A percentile compares a stretch with the other conserved stretches of the same genome.
These are phyloP conservation scores for Terana coerulea DNA, from an alignment of 768 basidiomycete species.

Conservation along the genomic window DNA sequence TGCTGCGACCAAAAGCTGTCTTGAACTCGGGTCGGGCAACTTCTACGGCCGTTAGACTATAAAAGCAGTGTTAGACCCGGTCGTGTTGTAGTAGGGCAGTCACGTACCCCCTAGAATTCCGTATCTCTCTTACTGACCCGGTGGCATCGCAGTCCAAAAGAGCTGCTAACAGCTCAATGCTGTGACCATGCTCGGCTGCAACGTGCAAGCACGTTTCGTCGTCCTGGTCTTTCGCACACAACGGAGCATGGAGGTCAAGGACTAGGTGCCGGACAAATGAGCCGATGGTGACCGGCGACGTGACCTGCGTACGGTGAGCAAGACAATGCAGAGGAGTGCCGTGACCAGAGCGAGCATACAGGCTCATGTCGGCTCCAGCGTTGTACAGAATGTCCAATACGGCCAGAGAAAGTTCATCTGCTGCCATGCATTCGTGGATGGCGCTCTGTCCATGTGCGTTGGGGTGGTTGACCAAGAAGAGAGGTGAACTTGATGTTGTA, in stretches of 20 bases:
- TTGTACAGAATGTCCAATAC: slow-evolving; percentile 69
- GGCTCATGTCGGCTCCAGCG: slow-evolving; percentile 70
- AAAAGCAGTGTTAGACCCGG: neutral
- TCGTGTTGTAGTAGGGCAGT: neutral
- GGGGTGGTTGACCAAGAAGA: slow-evolving; percentile 62
- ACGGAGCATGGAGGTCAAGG: slow-evolving; percentile 62
- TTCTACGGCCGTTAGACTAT: slow-evolving; percentile 62
- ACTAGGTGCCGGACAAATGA: slow-evolving; percentile 66
- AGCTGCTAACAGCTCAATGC: slow-evolving; percentile 56
- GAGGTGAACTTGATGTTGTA: slow-evolving; percentile 47
- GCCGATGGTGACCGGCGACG: slow-evolving; percentile 36
- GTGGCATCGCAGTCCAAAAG: slow-evolving; percentile 63
- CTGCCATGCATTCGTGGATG: slow-evolving; percentile 65
- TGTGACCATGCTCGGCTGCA: slow-evolving; percentile 71
- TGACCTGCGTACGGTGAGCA: slow-evolving; percentile 35
- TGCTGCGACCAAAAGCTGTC: slow-evolving; percentile 52
- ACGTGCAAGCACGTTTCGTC: slow-evolving; percentile 79
- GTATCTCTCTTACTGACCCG: slow-evolving; percentile 51
- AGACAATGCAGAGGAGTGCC: slow-evolving; percentile 69
- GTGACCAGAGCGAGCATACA: slow-evolving; percentile 60
- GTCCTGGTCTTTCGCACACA: slow-evolving; percentile 60
- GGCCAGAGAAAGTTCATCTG: slow-evolving; percentile 50
- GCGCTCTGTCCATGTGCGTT: slow-evolving; percentile 70
- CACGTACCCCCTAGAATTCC: slow-evolving; percentile 68
- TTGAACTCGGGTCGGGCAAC: slow-evolving; percentile 66